Evolutionary conservation across 495 filamentous ascomycete genomes (phyloP), one percentile per base, ranked within the genome.

Genomic region (Margaritispora aquatica): DNA sequence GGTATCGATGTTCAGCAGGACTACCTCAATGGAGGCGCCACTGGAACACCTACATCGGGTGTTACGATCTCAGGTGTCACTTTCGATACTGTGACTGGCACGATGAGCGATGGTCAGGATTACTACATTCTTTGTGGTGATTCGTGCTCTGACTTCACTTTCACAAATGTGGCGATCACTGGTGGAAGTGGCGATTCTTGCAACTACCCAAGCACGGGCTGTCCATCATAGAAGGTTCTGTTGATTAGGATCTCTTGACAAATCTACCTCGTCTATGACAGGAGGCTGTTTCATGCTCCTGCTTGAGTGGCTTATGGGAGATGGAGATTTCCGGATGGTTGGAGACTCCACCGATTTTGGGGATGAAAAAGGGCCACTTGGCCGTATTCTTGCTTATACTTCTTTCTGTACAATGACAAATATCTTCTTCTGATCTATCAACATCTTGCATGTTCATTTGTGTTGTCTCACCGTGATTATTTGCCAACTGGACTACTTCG

Each of bases 1-100:
- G 86, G 84, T 53, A 81, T 89, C 53, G 75, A 73, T 31, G 64
- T 79, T 34, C 72, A 77, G 68, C 74, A 79, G 67, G 73, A 78
- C 61, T 79, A 78, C 53, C 60, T 72, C 15, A 79, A 77, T 55
- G 75, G 75, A 10, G 74, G 77, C 13, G 59, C 75, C 2, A 76
- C 77, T 10, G 76, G 75, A 21, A 58, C 57, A 1, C 74, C 75
- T 5, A 73, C 71, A 17, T 76, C 74, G 46, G 76, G 75, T 41
- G 74, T 78, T 1, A 68, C 51, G 8, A 77, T 78, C 59, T 51
- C 59, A 26, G 70, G 70, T 54, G 59, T 79, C 31, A 67, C 66
- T 19, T 73, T 79, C 60, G 63, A 51, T 1, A 67, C 74, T 55
- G 69, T 80, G 10, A 74, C 69, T 0, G 77, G 77, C 11, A 77